Conservation (phyloP, 495 filamentous ascomycete genomes). For the Aspergillus heteromorphus region DNA sequence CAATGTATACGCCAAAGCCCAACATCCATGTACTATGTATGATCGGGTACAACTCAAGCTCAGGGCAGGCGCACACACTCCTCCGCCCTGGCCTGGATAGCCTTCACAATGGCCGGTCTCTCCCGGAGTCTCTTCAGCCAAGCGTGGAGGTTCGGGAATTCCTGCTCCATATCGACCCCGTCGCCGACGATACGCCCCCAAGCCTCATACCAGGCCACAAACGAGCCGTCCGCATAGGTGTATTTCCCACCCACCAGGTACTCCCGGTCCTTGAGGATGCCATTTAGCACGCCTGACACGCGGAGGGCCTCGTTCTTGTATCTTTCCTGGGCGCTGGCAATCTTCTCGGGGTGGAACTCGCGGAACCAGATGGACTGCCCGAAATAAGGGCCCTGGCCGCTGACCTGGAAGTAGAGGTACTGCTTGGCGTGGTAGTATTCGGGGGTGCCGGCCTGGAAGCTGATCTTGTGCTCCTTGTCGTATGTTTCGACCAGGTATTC, state of each 20-base stretch:
- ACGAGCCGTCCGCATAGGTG: conserved; percentile 56
- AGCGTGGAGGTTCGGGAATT: conserved; percentile 34
- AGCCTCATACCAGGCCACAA: conserved; percentile 47
- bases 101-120: conserved; percentile 36
- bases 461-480: conserved; percentile 56
- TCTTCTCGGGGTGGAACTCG: conserved; percentile 49
- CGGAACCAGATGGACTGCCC: conserved; percentile 55
- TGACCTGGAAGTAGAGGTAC: conserved; percentile 62
- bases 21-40: too few relatives aligned
- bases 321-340: conserved; percentile 52
- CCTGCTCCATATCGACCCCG: conserved; percentile 27
- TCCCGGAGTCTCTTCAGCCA: conserved; percentile 41
- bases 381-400: conserved; percentile 67
- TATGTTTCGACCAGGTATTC: conserved; percentile 69
- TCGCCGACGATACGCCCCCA: conserved; percentile 12
- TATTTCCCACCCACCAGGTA: conserved; percentile 57
- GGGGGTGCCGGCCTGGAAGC: conserved; percentile 41
- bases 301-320: conserved; percentile 58
- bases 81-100: conserved; percentile 30
- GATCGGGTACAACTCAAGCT: too few relatives aligned
- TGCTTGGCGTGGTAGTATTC: conserved; percentile 54
- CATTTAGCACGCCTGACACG: conserved; percentile 54
- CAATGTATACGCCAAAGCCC: too few relatives aligned
- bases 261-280: conserved; percentile 42
- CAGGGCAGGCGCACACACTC: too few relatives aligned